Evolutionary conservation across 1,284 basidiomycete species (phyloP).

Genomic region (Porogramme epimiltina): DNA sequence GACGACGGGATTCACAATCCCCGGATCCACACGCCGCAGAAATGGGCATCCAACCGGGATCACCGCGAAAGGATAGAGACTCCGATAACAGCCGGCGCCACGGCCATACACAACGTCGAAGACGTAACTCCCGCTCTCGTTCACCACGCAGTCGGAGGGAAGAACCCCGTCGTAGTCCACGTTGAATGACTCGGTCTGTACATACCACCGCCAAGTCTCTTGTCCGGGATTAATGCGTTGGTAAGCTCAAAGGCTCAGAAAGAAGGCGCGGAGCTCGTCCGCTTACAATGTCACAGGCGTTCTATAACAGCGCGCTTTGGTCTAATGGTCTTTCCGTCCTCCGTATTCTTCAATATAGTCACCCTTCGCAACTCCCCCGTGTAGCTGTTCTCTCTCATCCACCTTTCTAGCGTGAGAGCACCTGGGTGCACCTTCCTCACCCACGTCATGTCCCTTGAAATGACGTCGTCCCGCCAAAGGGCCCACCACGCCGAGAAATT

Average conservation of each 20-base stretch:
- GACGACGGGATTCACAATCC: background rate
- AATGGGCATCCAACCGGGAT: too few relatives aligned
- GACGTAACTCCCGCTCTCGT: constrained; percentile 21
- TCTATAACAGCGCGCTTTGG: constrained; percentile 9
- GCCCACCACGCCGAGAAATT: constrained; percentile 46
- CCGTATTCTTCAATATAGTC: constrained; percentile 19
- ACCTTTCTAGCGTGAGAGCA: constrained; percentile 25
- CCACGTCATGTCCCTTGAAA: constrained; percentile 47
- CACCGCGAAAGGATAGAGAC: background rate
- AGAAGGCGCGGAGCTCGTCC: background rate
- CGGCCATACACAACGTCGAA: background rate
- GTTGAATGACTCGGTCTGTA: background rate
- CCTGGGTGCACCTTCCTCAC: constrained; percentile 39
- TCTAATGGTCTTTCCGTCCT: constrained; percentile 20
- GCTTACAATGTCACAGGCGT: constrained; percentile 1
- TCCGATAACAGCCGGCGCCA: background rate
- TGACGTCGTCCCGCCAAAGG: constrained; percentile 42
- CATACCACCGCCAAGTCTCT: background rate
- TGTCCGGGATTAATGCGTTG: background rate
- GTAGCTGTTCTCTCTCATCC: constrained; percentile 29
- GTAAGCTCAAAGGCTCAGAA: background rate
- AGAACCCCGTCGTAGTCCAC: background rate
- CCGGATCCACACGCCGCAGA: background rate
- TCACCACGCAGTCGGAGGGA: constrained; percentile 15
- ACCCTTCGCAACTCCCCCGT: constrained; percentile 10